Conservation (phyloP, 228 moss, liverwort and hornwort genomes). For the Sphagnum fallax region DNA sequence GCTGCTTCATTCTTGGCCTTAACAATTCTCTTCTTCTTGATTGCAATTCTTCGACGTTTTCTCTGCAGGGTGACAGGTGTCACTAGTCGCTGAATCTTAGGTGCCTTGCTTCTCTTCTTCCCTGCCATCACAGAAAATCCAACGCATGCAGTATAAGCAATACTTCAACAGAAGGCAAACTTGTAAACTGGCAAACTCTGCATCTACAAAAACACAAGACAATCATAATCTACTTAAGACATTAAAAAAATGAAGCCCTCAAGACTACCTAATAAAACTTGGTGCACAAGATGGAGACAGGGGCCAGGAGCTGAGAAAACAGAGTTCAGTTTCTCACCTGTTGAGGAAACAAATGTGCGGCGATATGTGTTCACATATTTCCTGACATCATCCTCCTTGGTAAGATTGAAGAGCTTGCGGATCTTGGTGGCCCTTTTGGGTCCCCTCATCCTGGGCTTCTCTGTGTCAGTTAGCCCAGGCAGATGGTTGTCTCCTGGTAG, state of each 20-base stretch:
- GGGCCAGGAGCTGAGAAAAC: too few relatives aligned
- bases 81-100: slow-evolving; percentile 89
- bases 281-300: too few relatives aligned
- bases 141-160: too few relatives aligned
- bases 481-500: slow-evolving; percentile 58
- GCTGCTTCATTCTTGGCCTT: slow-evolving; percentile 70
- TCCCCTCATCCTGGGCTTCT: slow-evolving; percentile 92
- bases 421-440: slow-evolving; percentile 92
- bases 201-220: too few relatives aligned
- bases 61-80: slow-evolving; percentile 85
- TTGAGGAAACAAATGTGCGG: slow-evolving; percentile 55
- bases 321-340: slow-evolving; percentile 26
- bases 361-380: slow-evolving; percentile 93
- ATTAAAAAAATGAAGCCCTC: too few relatives aligned
- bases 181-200: too few relatives aligned
- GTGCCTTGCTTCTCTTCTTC: slow-evolving; percentile 94
- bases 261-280: too few relatives aligned
- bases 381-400: slow-evolving; percentile 91
- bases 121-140: slow-evolving; percentile 23
- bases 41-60: slow-evolving; percentile 67
- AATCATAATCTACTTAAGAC: too few relatives aligned
- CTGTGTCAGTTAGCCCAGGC: slow-evolving; percentile 77
- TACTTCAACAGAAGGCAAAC: too few relatives aligned
- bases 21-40: slow-evolving; percentile 63
- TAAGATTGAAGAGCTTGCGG: slow-evolving; percentile 83